phyloP scores from a whole-genome alignment of 176 grass and related monocot species.

The Phragmites australis region DNA sequence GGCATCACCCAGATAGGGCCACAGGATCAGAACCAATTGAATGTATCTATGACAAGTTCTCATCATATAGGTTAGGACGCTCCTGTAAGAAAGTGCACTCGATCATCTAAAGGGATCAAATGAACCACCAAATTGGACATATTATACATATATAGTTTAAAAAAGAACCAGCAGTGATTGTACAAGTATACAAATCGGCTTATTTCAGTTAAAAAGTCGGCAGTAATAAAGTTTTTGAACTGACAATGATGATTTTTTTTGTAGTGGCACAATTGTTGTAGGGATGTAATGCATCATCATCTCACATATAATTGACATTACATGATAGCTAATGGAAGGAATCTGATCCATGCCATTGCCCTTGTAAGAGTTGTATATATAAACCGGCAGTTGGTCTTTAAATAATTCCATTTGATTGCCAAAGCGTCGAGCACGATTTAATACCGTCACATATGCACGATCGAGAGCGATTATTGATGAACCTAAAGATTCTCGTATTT shows the following conservation, averaged over 20 bases:
- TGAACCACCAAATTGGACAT: not conserved
- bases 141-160: too few species aligned
- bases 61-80: not conserved
- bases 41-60: not conserved
- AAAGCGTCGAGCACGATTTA: constrained; percentile 44
- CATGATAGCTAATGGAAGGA: constrained; percentile 30
- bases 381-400: constrained; percentile 43
- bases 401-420: constrained; percentile 30
- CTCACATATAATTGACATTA: constrained; percentile 39
- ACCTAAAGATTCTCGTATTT: constrained; percentile 30
- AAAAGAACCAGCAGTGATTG: too few species aligned
- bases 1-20: constrained; percentile 31
- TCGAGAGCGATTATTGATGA: not conserved
- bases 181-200: too few species aligned
- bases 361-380: not conserved
- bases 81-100: constrained; percentile 18
- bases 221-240: too few species aligned
- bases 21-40: constrained; percentile 26
- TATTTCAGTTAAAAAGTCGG: too few species aligned
- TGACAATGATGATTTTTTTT: too few species aligned
- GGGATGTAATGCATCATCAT: constrained; percentile 35
- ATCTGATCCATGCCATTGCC: constrained; percentile 22
- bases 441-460: constrained; percentile 29
- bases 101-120: constrained; percentile 26
- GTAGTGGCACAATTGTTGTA: constrained; percentile 38